Base-by-base conservation (phyloP, 1,284 basidiomycete species). In the Porodaedalea pini region DNA sequence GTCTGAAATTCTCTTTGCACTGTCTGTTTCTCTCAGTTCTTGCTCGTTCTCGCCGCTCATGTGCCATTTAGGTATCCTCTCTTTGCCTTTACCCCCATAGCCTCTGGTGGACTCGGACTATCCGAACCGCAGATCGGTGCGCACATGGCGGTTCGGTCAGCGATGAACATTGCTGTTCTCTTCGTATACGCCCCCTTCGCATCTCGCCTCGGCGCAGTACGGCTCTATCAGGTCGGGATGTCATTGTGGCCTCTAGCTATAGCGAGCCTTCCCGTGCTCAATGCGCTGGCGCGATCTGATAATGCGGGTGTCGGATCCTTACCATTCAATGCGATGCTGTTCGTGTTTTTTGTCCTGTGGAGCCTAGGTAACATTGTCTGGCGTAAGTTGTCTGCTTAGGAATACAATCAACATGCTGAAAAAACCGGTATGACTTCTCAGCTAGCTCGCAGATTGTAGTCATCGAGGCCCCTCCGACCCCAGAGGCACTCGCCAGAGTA, bases 91-190 rank as follows among this genome's bases (percentile, higher is more conserved):
- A 67, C 65, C 1, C 63, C 64, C n/a, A 58, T 65, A 32, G 45
- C 54, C 3, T 63, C 62, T 43, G 65, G 64, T n/a, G 65, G 65
- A 34, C 61, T 67, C 8, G 65, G 65, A 13, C 56, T 67, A 45
- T 32, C 39, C 23, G 62, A 63, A 36, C 48, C 58, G 4, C 48
- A 63, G 25, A 65, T 67, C 21, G 65, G 65, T 23, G 50, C 57
- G 8, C 59, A 66, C 37, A 61, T 67, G 51, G 60, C 62, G 15
- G 51, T 58, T 32, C 64, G 63, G 8, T 63, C 61, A 15, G 49
- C 64, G 10, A 50, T 62, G 25, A 62, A 63, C 27, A 59, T 65
- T 6, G 32, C 53, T 10, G 25, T 62, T 4, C 58, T 66, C 41
- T 27, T 61, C 17, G 10, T 59, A n/a, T 65, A 54, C 43, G 44